A percentile compares a stretch with the other conserved stretches of the same genome.
Evolutionary conservation across 805 yeast species (phyloP).

Genomic region (Saccharomycopsis synnaedendra): DNA sequence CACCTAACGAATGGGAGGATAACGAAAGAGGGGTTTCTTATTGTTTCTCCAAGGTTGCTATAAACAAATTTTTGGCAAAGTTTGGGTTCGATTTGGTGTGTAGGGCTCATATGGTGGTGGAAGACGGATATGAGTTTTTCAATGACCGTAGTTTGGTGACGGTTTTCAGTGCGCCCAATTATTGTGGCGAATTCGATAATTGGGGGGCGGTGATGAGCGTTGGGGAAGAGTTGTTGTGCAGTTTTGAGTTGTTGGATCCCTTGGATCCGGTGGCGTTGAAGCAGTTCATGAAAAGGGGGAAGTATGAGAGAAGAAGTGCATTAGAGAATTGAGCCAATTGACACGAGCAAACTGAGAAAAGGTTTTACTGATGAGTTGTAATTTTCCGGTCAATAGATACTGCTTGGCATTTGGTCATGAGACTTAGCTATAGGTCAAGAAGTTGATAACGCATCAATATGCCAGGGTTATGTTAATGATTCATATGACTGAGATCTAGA

Average conservation of each 20-base stretch:
- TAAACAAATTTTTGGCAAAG: slow-evolving; percentile 61
- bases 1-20: slow-evolving; percentile 78
- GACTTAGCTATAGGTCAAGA: too few species aligned
- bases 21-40: slow-evolving; percentile 78
- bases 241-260: slow-evolving; percentile 64
- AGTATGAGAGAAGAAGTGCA: slow-evolving; percentile 13
- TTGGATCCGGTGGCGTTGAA: slow-evolving; percentile 44
- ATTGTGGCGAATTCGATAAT: slow-evolving; percentile 73
- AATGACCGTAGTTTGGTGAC: slow-evolving; percentile 63
- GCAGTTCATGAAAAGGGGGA: slow-evolving; percentile 29
- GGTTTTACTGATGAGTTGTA: too few species aligned
- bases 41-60: slow-evolving; percentile 70
- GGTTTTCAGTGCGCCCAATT: slow-evolving; percentile 66
- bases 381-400: too few species aligned
- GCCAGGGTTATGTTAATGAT: too few species aligned
- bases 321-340: too few species aligned
- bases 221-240: slow-evolving; percentile 81
- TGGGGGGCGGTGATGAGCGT: slow-evolving; percentile 99
- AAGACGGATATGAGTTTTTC: slow-evolving; percentile 70
- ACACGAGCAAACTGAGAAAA: too few species aligned
- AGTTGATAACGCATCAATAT: too few species aligned
- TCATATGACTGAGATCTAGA: too few species aligned
- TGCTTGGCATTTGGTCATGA: too few species aligned
- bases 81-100: slow-evolving; percentile 75
- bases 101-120: slow-evolving; percentile 83